phyloP scores from a whole-genome alignment of 108 stramenopile genomes.

The Nitzschia sp. region DNA sequence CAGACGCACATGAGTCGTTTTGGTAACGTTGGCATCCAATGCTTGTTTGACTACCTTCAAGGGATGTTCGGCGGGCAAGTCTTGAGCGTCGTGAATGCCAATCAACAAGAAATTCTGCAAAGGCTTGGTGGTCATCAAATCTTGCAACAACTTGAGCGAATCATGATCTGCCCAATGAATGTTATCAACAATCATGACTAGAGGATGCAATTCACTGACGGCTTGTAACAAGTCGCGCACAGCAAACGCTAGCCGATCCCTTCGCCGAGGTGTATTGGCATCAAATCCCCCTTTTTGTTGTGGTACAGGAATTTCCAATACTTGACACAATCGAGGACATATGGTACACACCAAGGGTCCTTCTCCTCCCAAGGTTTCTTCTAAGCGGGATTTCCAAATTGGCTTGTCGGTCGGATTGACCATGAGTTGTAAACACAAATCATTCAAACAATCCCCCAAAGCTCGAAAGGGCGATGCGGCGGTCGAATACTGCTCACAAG shows the following conservation, averaged over 20 bases:
- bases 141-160: conserved; percentile 1
- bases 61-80: not conserved
- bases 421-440: conserved; percentile 9
- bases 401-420: not conserved
- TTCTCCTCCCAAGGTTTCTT: conserved; percentile 34
- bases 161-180: conserved; percentile 26
- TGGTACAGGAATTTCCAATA: conserved; percentile 5
- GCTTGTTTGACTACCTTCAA: not conserved
- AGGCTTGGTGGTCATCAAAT: conserved; percentile 5
- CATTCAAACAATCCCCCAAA: conserved; percentile 19
- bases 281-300: conserved; percentile 14
- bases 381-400: conserved; percentile 22
- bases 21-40: not conserved
- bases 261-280: conserved; percentile 20
- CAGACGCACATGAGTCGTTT: conserved; percentile 10
- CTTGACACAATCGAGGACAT: not conserved
- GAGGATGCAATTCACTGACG: conserved; percentile 22
- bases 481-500: conserved; percentile 5
- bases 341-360: conserved; percentile 21
- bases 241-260: conserved; percentile 21
- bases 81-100: conserved; percentile 13
- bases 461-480: conserved; percentile 13
- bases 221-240: conserved; percentile 31
- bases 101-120: conserved; percentile 23
- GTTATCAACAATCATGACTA: conserved; percentile 26